phyloP scores from a whole-genome alignment of 83 land plant genomes.

The Diphasiastrum complanatum region DNA sequence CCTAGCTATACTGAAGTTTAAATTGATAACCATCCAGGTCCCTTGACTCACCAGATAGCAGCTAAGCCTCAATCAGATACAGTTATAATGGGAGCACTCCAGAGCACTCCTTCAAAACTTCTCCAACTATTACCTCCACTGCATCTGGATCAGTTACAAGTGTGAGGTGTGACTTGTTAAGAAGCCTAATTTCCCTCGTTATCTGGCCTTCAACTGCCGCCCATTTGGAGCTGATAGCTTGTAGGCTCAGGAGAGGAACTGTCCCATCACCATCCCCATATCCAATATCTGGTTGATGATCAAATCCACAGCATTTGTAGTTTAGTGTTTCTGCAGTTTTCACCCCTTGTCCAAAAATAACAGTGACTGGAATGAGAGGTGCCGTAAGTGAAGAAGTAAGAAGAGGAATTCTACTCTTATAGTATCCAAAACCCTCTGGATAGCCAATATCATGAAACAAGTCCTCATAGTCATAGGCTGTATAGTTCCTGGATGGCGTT shows the following conservation, averaged over 20 bases:
- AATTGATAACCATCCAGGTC: no score
- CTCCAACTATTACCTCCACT: conserved; percentile 35
- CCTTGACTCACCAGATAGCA: no score
- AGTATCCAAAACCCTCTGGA: conserved; percentile 54
- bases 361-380: conserved; percentile 59
- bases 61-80: no score
- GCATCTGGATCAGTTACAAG: conserved; percentile 51
- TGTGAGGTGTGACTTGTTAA: conserved; percentile 47
- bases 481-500: conserved; percentile 35
- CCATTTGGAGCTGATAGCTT: conserved; percentile 51
- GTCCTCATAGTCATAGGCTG: conserved; percentile 45
- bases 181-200: conserved; percentile 38
- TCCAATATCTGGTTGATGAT: conserved; percentile 50
- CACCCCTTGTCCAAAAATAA: conserved; percentile 61
- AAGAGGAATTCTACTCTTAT: conserved; percentile 52
- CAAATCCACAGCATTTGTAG: conserved; percentile 52
- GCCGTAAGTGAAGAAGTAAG: conserved; percentile 35
- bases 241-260: conserved; percentile 67
- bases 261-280: conserved; percentile 99
- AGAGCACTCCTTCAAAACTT: conserved; percentile 8
- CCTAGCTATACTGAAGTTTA: no score
- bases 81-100: no score
- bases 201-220: conserved; percentile 31
- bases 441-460: conserved; percentile 77
- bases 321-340: conserved; percentile 56